Base-by-base conservation (phyloP, 345 rosid species). In the Camelina laxa region DNA sequence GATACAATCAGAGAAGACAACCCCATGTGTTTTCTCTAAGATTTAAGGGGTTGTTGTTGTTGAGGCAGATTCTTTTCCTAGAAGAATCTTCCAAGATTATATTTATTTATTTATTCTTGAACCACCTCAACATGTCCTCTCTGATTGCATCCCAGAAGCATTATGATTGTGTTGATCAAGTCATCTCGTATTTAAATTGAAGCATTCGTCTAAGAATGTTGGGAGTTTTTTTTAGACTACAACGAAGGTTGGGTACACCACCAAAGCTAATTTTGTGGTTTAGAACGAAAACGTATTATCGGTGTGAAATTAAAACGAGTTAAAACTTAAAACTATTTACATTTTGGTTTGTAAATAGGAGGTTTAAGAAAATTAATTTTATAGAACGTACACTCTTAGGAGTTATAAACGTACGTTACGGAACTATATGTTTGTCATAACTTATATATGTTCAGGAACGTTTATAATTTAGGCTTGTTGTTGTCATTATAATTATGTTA, bases 1-100 rank as follows among this genome's bases (percentile, higher is more conserved):
- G 66, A 56, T 24, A 47, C 71, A 70, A 65, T 64, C 75, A 70
- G 45, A 77, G 71, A 76, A 63, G 75, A 77, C 60, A 70, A 63
- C 66, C 11, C 67, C 80, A 64, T 64, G 7, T 31, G 7, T 31
- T 39, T 45, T 53, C 30, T 50, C 4, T 60, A 49, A 56, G 68
- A 51, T 41, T 62, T 24, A 24, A 4, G 50, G 50, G 56, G 75
- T 16, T 21, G 8, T 55, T 27, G 30, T 33, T 63, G 66, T 48
- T 77, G 61, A 70, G 60, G 70, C 24, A 70, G 75, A 76, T 76
- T 70, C 65, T 63, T 70, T 9, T 54, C 51, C 24, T 16, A 76
- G 20, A 70, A 77, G 72, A 77, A 70, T 63, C 54, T 36, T 64
- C 12, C 67, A 70, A 63, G 71, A 76, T 47, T 47, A 70, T 24